Base-by-base conservation (phyloP, 2,329 filamentous ascomycete genomes). In the Aureobasidium sp. region DNA sequence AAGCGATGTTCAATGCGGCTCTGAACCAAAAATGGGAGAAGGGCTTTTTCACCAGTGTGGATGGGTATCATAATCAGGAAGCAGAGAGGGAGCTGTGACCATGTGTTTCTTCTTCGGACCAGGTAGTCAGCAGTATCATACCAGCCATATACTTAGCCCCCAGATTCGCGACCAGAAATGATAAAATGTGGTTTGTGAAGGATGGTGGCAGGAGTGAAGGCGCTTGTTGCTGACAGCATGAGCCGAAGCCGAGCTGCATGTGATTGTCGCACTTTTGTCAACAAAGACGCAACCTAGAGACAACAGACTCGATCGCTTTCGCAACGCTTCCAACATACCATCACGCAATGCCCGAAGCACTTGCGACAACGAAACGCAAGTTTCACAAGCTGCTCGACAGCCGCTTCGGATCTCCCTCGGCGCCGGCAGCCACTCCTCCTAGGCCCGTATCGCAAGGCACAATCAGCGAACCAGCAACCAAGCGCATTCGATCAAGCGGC, bases 321-420 rank as follows among this genome's bases (percentile, higher is more conserved):
- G 9, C 35, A 39, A 17, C 8, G 6, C 14, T 9, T 40, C 15
- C 33, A 31, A 9, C 24, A 8, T 1, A 37, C 27, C 19, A 58
- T 29, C 40, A 45, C 53, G 63, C 19, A 33, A 75, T 74, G 73
- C 69, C 72, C 12, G 73, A 77, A 54, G 77, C 76, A 49, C 89
- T 91, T 79, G 89, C 89, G 71, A 84, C 87, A 27, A 90, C 87
- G n/a, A 93, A 92, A 77, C 83, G 89, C 68, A 92, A 92, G 74
- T 91, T 92, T 77, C 88, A 91, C 74, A 82, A 83, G 68, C 80
- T 91, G 17, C 79, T 92, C 31, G 88, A 91, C 70, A 77, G 78
- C 67, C 74, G 82, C 63, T 69, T 70, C 64, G 75, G 75, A 79
- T 84, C 66, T 68, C 83, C 29, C 52, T 67, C 12, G 48, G 77